Conservation (phyloP, 1,139 yeast species). For the Protomyces gravidus region DNA sequence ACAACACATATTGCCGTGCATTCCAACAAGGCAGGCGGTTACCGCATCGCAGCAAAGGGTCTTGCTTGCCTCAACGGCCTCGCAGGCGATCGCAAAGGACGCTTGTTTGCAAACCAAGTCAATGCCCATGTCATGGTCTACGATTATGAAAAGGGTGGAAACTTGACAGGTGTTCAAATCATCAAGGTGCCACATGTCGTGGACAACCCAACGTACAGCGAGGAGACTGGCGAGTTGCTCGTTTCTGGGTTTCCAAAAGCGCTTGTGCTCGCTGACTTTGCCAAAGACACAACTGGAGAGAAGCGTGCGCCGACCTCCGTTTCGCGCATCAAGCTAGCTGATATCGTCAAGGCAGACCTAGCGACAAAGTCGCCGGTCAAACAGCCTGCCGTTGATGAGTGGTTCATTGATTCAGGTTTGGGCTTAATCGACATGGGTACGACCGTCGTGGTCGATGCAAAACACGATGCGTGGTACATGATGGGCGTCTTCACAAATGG, state of each 20-base stretch:
- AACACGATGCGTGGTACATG: conserved; percentile 20
- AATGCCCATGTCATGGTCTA: conserved; percentile 14
- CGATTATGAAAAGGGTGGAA: conserved; percentile 7
- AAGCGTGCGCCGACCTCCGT: conserved; percentile 3
- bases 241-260: conserved; percentile 18
- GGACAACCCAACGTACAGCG: conserved; percentile 20
- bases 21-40: conserved; percentile 17
- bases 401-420: conserved; percentile 16
- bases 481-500: conserved; percentile 8
- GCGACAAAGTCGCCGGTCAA: not conserved
- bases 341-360: conserved; percentile 6
- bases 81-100: conserved; percentile 22
- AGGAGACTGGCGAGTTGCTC: conserved; percentile 16
- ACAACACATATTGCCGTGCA: conserved; percentile 19
- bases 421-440: conserved; percentile 22
- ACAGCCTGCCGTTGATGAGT: conserved; percentile 20
- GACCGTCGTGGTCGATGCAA: conserved; percentile 19
- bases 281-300: conserved; percentile 8
- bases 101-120: conserved; percentile 17
- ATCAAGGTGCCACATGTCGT: conserved; percentile 9
- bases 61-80: conserved; percentile 17
- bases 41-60: conserved; percentile 8
- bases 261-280: conserved; percentile 8
- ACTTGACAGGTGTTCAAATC: conserved; percentile 8
- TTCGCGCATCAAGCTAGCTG: conserved; percentile 17